Base-by-base conservation (phyloP, 2,329 filamentous ascomycete genomes). In the Cladosporium sphaerospermum region DNA sequence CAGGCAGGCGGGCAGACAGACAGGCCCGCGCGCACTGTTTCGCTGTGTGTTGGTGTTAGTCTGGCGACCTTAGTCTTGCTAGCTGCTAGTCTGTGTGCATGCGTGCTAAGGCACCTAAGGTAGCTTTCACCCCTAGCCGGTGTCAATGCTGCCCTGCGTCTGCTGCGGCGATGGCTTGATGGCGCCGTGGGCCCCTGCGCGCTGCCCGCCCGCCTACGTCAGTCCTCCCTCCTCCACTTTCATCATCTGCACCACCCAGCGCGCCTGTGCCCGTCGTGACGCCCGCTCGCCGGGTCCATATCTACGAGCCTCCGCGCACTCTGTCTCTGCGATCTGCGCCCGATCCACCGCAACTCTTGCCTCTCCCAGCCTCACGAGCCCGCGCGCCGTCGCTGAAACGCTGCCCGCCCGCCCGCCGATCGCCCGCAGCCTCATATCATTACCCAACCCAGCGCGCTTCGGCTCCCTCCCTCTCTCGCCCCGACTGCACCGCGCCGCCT, bases 401-500 rank as follows among this genome's bases (percentile, higher is more conserved):
- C 34, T n/a, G n/a, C 34, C 34, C 34, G n/a, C n/a, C n/a, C 34
- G 34, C 34, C 23, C 34, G 34, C 34, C 34, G 34, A 36, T 36
- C 34, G n/a, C 34, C 34, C 34, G n/a, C 34, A 11, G 34, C 34
- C 31, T 50, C 47, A 23, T 28, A 50, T 50, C 47, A 43, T 50
- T 50, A 31, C 47, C 47, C 47, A 31, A 50, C 40, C 33, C 37
- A 50, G 47, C 47, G 47, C 47, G 47, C 47, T 50, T 43, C 47
- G 47, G 47, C 47, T 36, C 42, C 39, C 11, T 50, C 47, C 47
- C 11, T 23, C 37, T n/a, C 32, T 9, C 41, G 16, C 9, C 41
- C 9, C 7, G 41, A 9, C n/a, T 19, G 10, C 14, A 16, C 45
- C 28, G 7, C 50, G 60, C 16, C 55, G 57, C 66, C 56, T 60